Evolutionary conservation across 257 asterid genomes (phyloP).

Genomic region (Lycium ferocissimum): DNA sequence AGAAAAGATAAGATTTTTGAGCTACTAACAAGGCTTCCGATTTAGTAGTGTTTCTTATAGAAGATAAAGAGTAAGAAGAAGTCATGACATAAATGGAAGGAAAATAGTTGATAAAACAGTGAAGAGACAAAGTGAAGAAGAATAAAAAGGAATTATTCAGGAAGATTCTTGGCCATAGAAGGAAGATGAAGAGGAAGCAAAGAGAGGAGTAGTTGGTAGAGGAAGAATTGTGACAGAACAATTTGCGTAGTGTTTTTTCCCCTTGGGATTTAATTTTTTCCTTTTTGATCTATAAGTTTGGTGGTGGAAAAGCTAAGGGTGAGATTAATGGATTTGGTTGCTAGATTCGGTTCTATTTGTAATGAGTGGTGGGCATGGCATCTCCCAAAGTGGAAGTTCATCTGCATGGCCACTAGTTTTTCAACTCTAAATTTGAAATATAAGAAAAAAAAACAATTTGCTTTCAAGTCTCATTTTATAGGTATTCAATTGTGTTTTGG

Average conservation of each 20-base stretch:
- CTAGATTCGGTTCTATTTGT: constrained; percentile 38
- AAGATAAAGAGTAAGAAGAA: constrained; percentile 62
- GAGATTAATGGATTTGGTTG: constrained; percentile 43
- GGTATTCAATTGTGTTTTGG: background rate
- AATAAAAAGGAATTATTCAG: constrained; percentile 45
- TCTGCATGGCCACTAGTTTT: constrained; percentile 39
- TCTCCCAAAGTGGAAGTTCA: constrained; percentile 24
- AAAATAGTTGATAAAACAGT: background rate
- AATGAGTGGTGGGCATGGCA: constrained; percentile 58
- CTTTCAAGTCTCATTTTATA: background rate
- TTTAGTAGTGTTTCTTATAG: constrained; percentile 51
- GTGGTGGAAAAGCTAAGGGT: too few relatives aligned
- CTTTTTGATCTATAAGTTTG: too few relatives aligned
- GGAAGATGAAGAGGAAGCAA: constrained; percentile 35
- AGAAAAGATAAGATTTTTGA: constrained; percentile 43
- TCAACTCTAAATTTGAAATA: constrained; percentile 3
- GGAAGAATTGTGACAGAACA: constrained; percentile 24
- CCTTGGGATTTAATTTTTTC: background rate
- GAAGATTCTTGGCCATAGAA: constrained; percentile 59
- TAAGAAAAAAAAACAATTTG: constrained; percentile 6
- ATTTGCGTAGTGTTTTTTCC: constrained; percentile 31
- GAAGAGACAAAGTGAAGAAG: constrained; percentile 12
- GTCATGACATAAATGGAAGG: constrained; percentile 54
- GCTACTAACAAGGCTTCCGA: constrained; percentile 43
- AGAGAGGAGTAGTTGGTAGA: constrained; percentile 33